Percentiles rank a stretch among this genome's conserved stretches.
These are phyloP conservation scores for Botrytis porri DNA, from an alignment of 2,329 filamentous ascomycete species.

Conservation along the genomic window DNA sequence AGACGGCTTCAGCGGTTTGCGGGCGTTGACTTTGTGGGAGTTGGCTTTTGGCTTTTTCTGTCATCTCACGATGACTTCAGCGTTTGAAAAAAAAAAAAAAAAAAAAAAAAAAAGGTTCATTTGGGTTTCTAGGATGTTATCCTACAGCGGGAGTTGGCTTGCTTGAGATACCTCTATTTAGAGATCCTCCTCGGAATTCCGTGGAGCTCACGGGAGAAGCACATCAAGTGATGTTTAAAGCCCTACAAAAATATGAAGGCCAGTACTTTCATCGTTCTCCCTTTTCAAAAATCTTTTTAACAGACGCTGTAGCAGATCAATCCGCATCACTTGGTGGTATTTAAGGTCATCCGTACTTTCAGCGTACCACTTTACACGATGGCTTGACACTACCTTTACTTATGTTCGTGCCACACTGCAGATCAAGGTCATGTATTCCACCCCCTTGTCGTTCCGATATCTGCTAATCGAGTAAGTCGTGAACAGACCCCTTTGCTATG, in stretches of 20 bases:
- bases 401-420: neutral
- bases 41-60: neutral
- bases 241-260: neutral
- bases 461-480: neutral
- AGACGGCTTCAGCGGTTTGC: neutral
- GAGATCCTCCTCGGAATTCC: neutral
- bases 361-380: rapidly evolving
- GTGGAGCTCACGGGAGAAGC: neutral
- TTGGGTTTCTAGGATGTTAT: neutral
- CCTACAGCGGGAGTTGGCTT: neutral
- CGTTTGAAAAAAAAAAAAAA: neutral
- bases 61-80: neutral
- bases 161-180: neutral
- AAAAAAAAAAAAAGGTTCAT: neutral
- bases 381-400: neutral
- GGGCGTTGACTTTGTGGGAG: neutral
- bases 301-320: rapidly evolving
- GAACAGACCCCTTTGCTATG: neutral
- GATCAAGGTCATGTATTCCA: neutral
- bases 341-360: neutral
- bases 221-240: slow-evolving; percentile 1
- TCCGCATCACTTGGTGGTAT: neutral
- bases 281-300: neutral
- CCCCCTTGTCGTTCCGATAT: rapidly evolving
- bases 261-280: no score